These are phyloP conservation scores for Boeremia exigua DNA, from an alignment of 2,329 filamentous ascomycete species.

Conservation along the genomic window DNA sequence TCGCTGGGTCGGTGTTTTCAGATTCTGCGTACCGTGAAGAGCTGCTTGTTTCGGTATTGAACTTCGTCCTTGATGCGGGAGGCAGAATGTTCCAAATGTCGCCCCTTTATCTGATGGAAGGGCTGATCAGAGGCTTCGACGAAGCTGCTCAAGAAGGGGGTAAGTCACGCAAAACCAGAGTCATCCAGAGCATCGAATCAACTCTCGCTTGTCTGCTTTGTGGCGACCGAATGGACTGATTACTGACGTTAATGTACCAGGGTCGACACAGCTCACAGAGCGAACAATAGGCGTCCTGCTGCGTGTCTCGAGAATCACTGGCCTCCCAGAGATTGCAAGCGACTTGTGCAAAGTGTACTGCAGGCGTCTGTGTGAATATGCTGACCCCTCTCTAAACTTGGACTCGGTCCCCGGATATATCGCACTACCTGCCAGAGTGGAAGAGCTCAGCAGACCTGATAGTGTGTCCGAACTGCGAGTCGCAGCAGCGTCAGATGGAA, in stretches of 20 bases:
- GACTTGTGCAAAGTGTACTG: constrained; percentile 47
- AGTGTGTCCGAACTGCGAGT: not conserved
- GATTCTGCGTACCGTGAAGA: constrained; percentile 15
- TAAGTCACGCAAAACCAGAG: not conserved
- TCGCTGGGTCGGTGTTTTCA: constrained; percentile 29
- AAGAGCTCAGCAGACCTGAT: constrained; percentile 11
- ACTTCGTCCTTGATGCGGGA: constrained; percentile 43
- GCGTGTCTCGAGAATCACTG: constrained; percentile 45
- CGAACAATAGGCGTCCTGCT: constrained; percentile 44
- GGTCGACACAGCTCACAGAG: constrained; percentile 18
- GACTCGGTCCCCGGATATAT: constrained; percentile 27
- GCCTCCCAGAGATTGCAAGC: constrained; percentile 52
- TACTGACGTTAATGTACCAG: not conserved
- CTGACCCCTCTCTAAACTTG: constrained; percentile 3
- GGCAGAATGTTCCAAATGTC: constrained; percentile 51
- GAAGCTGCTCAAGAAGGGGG: not conserved
- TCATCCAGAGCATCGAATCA: not conserved
- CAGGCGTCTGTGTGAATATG: constrained; percentile 31
- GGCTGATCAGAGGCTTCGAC: constrained; percentile 46
- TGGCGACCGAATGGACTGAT: not conserved
- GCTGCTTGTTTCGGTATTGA: constrained; percentile 42
- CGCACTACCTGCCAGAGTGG: constrained; percentile 18
- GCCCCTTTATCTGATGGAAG: constrained; percentile 52
- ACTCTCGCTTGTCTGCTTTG: not conserved
- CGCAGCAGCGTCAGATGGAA: not conserved